Percentiles rank a stretch among this genome's conserved stretches.
Evolutionary conservation across 768 basidiomycete species (phyloP).

Genomic region (Panus rudis): DNA sequence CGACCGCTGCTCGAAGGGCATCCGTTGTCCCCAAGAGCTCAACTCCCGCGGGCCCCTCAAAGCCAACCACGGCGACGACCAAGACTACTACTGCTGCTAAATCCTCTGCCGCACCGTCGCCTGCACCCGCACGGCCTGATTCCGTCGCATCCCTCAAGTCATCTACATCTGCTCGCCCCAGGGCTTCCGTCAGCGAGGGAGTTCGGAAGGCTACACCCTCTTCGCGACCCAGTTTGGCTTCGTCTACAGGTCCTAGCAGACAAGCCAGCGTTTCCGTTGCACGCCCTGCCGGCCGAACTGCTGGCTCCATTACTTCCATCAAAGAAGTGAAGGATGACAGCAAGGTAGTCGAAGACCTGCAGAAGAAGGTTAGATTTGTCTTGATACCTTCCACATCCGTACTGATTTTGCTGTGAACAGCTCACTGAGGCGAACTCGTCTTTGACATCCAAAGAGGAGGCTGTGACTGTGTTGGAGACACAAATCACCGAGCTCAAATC

Average conservation of each 20-base stretch:
- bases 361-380: constrained; percentile 43
- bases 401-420: constrained; percentile 30
- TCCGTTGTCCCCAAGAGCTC: constrained; percentile 16
- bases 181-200: constrained; percentile 62
- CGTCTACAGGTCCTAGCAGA: constrained; percentile 24
- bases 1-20: constrained; percentile 14
- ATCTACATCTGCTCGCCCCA: constrained; percentile 37
- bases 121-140: no score
- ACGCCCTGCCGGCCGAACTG: constrained; percentile 33
- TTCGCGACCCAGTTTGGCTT: constrained; percentile 19
- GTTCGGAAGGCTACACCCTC: constrained; percentile 39
- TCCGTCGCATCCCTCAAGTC: constrained; percentile 9
- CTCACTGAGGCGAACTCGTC: constrained; percentile 51
- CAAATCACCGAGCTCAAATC: constrained; percentile 43
- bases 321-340: constrained; percentile 59
- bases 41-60: constrained; percentile 6
- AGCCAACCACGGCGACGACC: constrained; percentile 21
- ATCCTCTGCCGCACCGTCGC: no score
- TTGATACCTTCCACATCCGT: constrained; percentile 1
- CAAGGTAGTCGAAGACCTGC: constrained; percentile 50
- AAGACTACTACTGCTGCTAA: constrained; percentile 16
- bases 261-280: constrained; percentile 30
- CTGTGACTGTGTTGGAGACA: constrained; percentile 45
- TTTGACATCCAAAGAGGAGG: constrained; percentile 44
- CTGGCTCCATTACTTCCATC: constrained; percentile 68